Evolutionary conservation across 1,284 basidiomycete species (phyloP).

Genomic region (Apiotrichum siamense): DNA sequence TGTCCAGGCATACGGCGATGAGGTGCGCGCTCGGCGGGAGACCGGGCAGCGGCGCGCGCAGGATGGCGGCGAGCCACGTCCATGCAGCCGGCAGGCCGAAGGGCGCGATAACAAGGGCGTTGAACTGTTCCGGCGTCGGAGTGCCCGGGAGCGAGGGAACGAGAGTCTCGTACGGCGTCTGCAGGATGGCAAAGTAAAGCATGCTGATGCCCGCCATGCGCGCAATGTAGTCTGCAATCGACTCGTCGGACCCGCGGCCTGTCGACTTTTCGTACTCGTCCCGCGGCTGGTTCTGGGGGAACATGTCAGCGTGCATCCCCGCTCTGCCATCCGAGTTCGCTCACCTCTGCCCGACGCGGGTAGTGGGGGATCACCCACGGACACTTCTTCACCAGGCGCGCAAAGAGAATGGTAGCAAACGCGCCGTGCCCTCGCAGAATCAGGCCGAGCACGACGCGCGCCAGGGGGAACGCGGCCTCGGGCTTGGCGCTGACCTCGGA

Average conservation of each 20-base stretch:
- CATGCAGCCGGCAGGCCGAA: slow-evolving; percentile 59
- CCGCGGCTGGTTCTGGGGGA: slow-evolving; percentile 49
- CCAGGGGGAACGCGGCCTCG: slow-evolving; percentile 75
- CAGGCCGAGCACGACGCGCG: slow-evolving; percentile 65
- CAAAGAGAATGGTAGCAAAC: slow-evolving; percentile 72
- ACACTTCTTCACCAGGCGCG: slow-evolving; percentile 73
- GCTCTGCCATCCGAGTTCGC: too few relatives aligned
- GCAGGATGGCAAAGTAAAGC: slow-evolving; percentile 78
- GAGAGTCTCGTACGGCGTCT: slow-evolving; percentile 44
- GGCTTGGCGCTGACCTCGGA: slow-evolving; percentile 87
- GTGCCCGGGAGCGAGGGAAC: slow-evolving; percentile 28
- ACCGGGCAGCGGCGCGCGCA: slow-evolving; percentile 12
- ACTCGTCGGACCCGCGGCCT: slow-evolving; percentile 56
- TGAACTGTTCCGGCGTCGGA: slow-evolving; percentile 46
- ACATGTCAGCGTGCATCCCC: not conserved
- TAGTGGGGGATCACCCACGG: slow-evolving; percentile 53
- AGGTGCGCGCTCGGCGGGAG: slow-evolving; percentile 37
- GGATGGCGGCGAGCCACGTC: slow-evolving; percentile 58
- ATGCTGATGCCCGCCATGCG: slow-evolving; percentile 79
- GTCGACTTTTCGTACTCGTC: slow-evolving; percentile 60
- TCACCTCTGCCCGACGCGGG: slow-evolving; percentile 39
- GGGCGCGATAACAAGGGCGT: slow-evolving; percentile 51
- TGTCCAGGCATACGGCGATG: slow-evolving; percentile 61
- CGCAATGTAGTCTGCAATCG: slow-evolving; percentile 59
- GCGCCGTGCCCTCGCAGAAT: slow-evolving; percentile 55